Evolutionary conservation across 805 yeast species (phyloP).

Genomic region (Nakazawaea peltata): DNA sequence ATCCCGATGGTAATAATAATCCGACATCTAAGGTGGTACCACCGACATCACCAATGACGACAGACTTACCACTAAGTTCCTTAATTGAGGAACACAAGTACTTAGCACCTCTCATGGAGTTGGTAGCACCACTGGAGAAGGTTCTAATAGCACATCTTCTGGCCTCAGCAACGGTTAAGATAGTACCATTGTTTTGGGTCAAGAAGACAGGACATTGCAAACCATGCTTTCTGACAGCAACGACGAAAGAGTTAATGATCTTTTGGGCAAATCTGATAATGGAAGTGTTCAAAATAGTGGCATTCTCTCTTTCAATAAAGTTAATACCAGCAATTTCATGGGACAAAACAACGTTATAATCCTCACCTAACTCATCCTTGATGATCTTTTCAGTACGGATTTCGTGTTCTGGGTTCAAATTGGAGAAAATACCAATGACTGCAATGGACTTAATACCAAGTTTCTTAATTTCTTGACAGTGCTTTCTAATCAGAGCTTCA

Average conservation of each 20-base stretch:
- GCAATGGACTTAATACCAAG: conserved; percentile 29
- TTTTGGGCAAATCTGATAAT: conserved; percentile 33
- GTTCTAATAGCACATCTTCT: conserved; percentile 33
- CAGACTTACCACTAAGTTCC: conserved; percentile 16
- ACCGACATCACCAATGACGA: conserved; percentile 38
- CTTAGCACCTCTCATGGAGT: conserved; percentile 40
- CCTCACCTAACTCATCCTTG: conserved; percentile 21
- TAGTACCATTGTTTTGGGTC: conserved; percentile 44
- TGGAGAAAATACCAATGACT: conserved; percentile 33
- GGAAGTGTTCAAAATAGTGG: conserved; percentile 38
- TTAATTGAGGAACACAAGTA: conserved; percentile 25
- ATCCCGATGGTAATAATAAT: conserved; percentile 33
- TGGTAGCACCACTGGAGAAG: conserved; percentile 41
- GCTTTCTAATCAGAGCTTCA: conserved; percentile 21
- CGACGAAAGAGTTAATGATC: conserved; percentile 30
- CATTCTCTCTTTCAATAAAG: conserved; percentile 37
- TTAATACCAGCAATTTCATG: conserved; percentile 36
- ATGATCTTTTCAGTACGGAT: conserved; percentile 25
- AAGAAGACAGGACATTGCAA: conserved; percentile 28
- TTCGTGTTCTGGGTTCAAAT: conserved; percentile 32
- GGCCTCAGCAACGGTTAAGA: conserved; percentile 31
- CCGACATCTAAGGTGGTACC: conserved; percentile 47
- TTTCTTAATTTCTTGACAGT: conserved; percentile 23
- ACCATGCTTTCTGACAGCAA: conserved; percentile 27
- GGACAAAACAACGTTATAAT: conserved; percentile 25